phyloP scores from a whole-genome alignment of 2,329 filamentous ascomycete genomes.

The Botrytis elliptica region DNA sequence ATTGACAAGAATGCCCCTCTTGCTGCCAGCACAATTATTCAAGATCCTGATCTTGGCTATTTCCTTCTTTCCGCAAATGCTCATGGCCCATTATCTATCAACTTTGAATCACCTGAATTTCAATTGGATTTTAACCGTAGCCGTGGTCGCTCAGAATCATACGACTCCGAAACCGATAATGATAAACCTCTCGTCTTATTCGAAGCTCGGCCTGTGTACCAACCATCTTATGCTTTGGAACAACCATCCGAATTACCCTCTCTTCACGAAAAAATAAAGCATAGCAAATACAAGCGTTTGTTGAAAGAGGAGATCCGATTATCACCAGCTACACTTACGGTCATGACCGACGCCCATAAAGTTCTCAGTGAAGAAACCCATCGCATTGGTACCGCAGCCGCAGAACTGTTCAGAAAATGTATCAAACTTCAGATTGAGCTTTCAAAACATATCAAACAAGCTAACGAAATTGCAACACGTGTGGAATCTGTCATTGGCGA shows the following conservation, averaged over 20 bases:
- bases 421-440: conserved; percentile 67
- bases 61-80: conserved; percentile 60
- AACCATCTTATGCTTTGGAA: conserved; percentile 60
- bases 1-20: conserved; percentile 49
- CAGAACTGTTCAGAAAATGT: conserved; percentile 71
- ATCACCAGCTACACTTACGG: conserved; percentile 66
- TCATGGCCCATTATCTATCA: conserved; percentile 57
- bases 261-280: conserved; percentile 56
- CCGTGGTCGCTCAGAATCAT: conserved; percentile 46
- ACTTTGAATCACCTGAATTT: conserved; percentile 60
- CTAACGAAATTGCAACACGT: conserved; percentile 62
- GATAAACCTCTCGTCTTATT: conserved; percentile 53
- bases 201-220: conserved; percentile 65
- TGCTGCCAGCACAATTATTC: conserved; percentile 53
- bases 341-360: conserved; percentile 72
- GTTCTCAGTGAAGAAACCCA: conserved; percentile 69
- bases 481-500: conserved; percentile 66
- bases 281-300: conserved; percentile 58
- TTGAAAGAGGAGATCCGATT: conserved; percentile 68
- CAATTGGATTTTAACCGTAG: conserved; percentile 45
- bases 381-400: conserved; percentile 64
- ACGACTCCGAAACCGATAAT: conserved; percentile 41
- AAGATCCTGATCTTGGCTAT: conserved; percentile 63
- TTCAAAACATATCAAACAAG: conserved; percentile 63
- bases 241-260: conserved; percentile 54